Percentiles rank a stretch among this genome's conserved stretches.
These are phyloP conservation scores for Lachnellula occidentalis DNA, from an alignment of 2,329 filamentous ascomycete species.

Conservation along the genomic window DNA sequence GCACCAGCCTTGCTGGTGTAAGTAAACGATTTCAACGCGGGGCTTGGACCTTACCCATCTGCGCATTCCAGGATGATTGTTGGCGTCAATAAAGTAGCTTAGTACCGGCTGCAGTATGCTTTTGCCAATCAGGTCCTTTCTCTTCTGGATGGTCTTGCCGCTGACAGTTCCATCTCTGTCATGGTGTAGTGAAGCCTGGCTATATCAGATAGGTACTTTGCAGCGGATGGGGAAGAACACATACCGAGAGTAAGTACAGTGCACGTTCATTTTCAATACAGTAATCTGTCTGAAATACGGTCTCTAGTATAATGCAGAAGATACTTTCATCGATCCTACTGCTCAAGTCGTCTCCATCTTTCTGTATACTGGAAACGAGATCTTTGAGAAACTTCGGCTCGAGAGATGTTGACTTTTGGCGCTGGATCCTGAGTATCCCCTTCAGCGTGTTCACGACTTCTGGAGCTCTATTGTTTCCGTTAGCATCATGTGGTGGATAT, in stretches of 20 bases:
- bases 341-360: conserved; percentile 15
- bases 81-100: conserved; percentile 16
- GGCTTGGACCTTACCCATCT: conserved; percentile 22
- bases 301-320: conserved; percentile 18
- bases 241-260: conserved; percentile 25
- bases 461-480: background rate
- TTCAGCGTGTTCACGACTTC: conserved; percentile 4
- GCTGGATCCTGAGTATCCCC: conserved; percentile 4
- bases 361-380: conserved; percentile 15
- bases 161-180: background rate
- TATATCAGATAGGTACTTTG: background rate
- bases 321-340: conserved; percentile 13
- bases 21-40: background rate
- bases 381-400: conserved; percentile 4
- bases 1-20: conserved; percentile 22
- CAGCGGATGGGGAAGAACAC: conserved; percentile 1
- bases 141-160: background rate
- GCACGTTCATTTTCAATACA: conserved; percentile 21
- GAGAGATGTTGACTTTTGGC: conserved; percentile 2
- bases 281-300: conserved; percentile 17
- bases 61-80: conserved; percentile 12
- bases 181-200: conserved; percentile 17
- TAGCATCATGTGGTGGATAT: background rate
- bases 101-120: conserved; percentile 16
- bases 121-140: conserved; percentile 19